Percentiles rank a stretch among this genome's conserved stretches.
Evolutionary conservation across 2,329 filamentous ascomycete species (phyloP).

Genomic region (Tolypocladium pustulatum): DNA sequence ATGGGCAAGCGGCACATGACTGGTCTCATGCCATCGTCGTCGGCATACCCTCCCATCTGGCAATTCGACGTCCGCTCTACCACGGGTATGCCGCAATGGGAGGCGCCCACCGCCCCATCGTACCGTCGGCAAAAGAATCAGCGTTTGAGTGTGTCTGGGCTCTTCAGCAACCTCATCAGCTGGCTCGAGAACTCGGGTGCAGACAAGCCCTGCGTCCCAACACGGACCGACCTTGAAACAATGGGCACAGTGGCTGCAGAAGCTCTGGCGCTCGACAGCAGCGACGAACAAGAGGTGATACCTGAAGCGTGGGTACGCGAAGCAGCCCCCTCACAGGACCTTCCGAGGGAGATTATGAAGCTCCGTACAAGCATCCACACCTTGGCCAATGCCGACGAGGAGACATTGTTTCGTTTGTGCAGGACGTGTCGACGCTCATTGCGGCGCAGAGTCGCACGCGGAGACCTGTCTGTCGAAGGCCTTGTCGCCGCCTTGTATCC

Average conservation of each 20-base stretch:
- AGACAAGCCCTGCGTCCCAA: conserved; percentile 9
- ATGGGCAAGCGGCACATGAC: conserved; percentile 44
- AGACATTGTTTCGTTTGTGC: conserved; percentile 2
- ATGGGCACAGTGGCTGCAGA: conserved; percentile 1
- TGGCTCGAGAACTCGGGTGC: conserved; percentile 16
- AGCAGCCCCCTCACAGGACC: neutral
- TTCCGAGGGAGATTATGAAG: conserved; percentile 6
- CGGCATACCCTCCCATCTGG: conserved; percentile 31
- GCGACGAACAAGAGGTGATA: neutral
- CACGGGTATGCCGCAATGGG: conserved; percentile 40
- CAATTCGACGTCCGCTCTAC: conserved; percentile 32
- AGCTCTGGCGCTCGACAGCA: conserved; percentile 1
- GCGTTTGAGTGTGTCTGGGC: conserved; percentile 6
- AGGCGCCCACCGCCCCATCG: conserved; percentile 29
- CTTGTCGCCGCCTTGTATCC: conserved; percentile 9
- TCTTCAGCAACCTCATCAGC: conserved; percentile 16
- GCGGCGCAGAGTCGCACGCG: conserved; percentile 5
- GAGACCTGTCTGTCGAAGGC: conserved; percentile 6
- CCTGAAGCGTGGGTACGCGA: neutral
- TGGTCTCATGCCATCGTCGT: conserved; percentile 31
- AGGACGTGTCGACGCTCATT: conserved; percentile 6
- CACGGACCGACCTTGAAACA: conserved; percentile 1
- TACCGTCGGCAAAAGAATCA: conserved; percentile 13
- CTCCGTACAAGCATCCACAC: conserved; percentile 6
- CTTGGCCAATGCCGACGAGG: conserved; percentile 1